phyloP scores from a whole-genome alignment of 1,284 basidiomycete genomes.

The Fomitopsis betulina region DNA sequence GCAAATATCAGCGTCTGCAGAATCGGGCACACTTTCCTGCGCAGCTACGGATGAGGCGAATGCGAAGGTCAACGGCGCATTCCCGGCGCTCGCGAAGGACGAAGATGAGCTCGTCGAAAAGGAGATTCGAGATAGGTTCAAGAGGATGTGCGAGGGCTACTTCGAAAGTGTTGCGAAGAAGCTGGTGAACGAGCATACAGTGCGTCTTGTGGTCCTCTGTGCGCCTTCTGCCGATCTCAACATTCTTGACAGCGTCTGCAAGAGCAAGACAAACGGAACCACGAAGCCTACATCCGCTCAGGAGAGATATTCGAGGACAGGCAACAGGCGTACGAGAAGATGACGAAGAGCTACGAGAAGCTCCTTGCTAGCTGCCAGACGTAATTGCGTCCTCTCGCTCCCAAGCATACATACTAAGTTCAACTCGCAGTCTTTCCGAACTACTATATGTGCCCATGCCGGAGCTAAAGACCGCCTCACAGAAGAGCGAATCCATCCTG shows the following conservation, averaged over 20 bases:
- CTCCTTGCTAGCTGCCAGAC: slow-evolving; percentile 82
- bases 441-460: slow-evolving; percentile 82
- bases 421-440: slow-evolving; percentile 71
- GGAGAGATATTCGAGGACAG: slow-evolving; percentile 98
- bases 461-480: slow-evolving; percentile 72
- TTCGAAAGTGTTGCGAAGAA: slow-evolving; percentile 92
- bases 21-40: slow-evolving; percentile 49
- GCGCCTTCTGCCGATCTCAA: neutral
- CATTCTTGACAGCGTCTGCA: slow-evolving; percentile 67
- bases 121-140: slow-evolving; percentile 85
- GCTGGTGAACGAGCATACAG: slow-evolving; percentile 86
- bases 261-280: slow-evolving; percentile 72
- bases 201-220: slow-evolving; percentile 32
- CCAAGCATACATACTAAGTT: neutral
- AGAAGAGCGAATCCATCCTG: slow-evolving; percentile 74
- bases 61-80: slow-evolving; percentile 29
- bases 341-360: slow-evolving; percentile 94
- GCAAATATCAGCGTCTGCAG: slow-evolving; percentile 49
- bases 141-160: slow-evolving; percentile 90
- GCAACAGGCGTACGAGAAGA: slow-evolving; percentile 97
- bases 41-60: slow-evolving; percentile 35
- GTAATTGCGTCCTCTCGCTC: slow-evolving; percentile 36
- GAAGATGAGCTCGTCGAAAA: slow-evolving; percentile 76
- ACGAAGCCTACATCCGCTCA: slow-evolving; percentile 45
- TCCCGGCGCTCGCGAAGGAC: slow-evolving; percentile 43